Evolutionary conservation across 441 rosid species (phyloP).

Genomic region (Syzygium malaccense): DNA sequence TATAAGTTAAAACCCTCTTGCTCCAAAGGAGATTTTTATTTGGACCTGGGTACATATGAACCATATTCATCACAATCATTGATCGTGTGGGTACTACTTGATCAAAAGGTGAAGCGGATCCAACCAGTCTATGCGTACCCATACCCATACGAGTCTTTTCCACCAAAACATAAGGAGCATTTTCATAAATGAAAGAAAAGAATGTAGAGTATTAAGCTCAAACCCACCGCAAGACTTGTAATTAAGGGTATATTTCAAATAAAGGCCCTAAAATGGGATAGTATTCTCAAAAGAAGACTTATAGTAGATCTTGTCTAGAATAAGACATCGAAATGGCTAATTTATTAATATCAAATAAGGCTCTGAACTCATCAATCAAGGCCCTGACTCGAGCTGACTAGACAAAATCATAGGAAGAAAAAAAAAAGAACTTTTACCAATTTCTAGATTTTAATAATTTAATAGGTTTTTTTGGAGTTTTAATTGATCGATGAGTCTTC

Average conservation of each 20-base stretch:
- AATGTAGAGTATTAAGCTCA: neutral
- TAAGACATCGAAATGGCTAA: neutral
- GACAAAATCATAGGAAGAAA: neutral
- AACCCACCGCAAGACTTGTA: accelerated
- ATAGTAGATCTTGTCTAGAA: neutral
- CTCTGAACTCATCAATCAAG: neutral
- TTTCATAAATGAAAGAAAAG: neutral
- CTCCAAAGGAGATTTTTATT: neutral
- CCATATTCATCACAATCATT: neutral
- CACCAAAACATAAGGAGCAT: neutral
- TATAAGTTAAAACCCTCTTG: neutral
- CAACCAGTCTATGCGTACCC: neutral
- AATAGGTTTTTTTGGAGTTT: neutral
- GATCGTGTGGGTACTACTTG: neutral
- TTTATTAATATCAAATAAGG: neutral
- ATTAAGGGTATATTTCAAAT: neutral
- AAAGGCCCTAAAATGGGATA: neutral
- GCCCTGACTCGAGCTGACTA: accelerated
- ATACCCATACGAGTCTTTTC: neutral
- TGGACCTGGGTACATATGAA: accelerated
- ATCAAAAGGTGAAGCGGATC: neutral
- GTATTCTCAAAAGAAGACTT: neutral
- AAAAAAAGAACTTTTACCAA: neutral
- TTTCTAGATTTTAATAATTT: neutral
- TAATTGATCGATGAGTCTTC: neutral